Conservation (phyloP, 106 monocot genomes). For the Posidonia australis region DNA sequence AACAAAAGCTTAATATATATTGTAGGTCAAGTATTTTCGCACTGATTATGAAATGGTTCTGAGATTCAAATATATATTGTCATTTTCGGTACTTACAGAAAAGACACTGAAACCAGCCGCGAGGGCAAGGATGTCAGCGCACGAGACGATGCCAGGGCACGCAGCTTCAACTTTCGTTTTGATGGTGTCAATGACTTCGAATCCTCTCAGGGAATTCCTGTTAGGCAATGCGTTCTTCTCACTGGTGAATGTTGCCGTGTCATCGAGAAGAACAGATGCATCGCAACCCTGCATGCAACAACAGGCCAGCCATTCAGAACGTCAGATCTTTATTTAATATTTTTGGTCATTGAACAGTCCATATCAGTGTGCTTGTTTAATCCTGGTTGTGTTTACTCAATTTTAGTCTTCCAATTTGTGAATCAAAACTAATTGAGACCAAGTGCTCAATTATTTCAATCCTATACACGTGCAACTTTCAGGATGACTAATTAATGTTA, state of each 20-base stretch:
- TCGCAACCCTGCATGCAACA: conserved; percentile 16
- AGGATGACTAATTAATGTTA: too few species aligned
- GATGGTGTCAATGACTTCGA: conserved; percentile 46
- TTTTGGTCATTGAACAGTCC: too few species aligned
- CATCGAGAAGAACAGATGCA: conserved; percentile 29
- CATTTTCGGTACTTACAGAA: conserved; percentile 9
- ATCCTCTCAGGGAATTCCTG: conserved; percentile 37
- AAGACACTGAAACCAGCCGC: conserved; percentile 31
- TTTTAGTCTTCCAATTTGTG: too few species aligned
- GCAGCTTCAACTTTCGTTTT: conserved; percentile 26
- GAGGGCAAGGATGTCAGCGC: conserved; percentile 49
- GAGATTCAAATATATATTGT: not conserved
- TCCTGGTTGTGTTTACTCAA: too few species aligned
- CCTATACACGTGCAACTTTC: too few species aligned
- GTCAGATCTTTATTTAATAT: too few species aligned
- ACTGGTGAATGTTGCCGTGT: conserved; percentile 28
- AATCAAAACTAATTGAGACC: too few species aligned
- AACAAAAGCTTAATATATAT: too few species aligned
- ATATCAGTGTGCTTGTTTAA: too few species aligned
- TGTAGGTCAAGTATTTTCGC: too few species aligned
- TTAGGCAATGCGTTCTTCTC: conserved; percentile 38
- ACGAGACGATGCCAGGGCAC: conserved; percentile 32
- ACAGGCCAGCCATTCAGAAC: too few species aligned
- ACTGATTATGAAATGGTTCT: not conserved
- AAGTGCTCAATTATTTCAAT: too few species aligned